These are phyloP conservation scores for Fusarium sororula DNA, from an alignment of 2,329 filamentous ascomycete genomes.

Conservation along the genomic window DNA sequence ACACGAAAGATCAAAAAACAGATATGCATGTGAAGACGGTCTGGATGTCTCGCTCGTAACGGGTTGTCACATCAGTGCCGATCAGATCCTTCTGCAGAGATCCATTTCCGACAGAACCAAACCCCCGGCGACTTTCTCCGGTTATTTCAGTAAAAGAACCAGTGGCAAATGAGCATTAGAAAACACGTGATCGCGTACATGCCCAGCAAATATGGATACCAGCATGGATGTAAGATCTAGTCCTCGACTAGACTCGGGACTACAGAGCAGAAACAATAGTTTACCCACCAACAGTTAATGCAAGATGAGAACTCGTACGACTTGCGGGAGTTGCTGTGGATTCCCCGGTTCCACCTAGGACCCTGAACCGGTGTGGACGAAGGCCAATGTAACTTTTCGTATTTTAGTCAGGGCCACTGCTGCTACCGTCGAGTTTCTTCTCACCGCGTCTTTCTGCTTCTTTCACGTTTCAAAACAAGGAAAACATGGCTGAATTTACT, in stretches of 20 bases:
- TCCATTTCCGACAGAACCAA: neutral
- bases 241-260: neutral
- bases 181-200: neutral
- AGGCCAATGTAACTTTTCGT: neutral
- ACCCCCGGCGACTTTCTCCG: neutral
- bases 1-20: neutral
- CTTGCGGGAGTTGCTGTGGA: neutral
- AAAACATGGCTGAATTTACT: slow-evolving; percentile 54
- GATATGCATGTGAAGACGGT: neutral
- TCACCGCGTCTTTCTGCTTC: neutral
- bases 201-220: neutral
- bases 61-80: neutral
- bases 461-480: neutral
- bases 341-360: neutral
- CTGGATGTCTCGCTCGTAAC: neutral
- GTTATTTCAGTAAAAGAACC: neutral
- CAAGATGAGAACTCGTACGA: neutral
- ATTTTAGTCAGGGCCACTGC: neutral
- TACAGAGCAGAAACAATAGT: neutral
- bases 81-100: neutral
- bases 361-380: neutral
- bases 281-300: neutral
- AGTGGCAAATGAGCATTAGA: neutral
- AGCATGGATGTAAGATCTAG: neutral
- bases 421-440: neutral